Evolutionary conservation across 257 asterid species (phyloP), one percentile per base, ranked within the genome.

Genomic region (Primulina eburnea): DNA sequence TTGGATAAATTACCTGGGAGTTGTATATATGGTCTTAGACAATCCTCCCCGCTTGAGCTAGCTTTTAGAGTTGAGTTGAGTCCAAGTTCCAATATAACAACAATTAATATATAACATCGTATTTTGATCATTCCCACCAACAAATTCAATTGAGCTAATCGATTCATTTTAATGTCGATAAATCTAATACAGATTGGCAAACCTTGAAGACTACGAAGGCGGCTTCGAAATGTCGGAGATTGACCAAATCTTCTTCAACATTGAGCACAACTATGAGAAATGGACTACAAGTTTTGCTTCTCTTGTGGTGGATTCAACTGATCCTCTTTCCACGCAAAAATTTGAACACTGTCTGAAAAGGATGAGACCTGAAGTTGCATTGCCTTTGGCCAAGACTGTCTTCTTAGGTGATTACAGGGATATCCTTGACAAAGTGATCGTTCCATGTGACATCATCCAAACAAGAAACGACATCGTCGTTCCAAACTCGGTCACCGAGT

Each of bases 121-220:
- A 35, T 35, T 35, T 35, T 7, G 43, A 35, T 35, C 7, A 8
- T 7, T 8, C 43, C 2, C 12, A 35, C 11, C 43, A 35, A 60
- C 38, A 60, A 60, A 60, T 24, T 60, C 7, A 10, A 26, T 29
- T 60, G 33, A 26, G 37, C 16, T 16, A 16, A 8, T 61, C 12
- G 21, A 12, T 6, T 28, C 24, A 4, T 30, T 61, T 9, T 61
- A 2, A 4, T n/a, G 67, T n/a, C 20, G 24, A 63, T 33, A 35
- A 34, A 30, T 47, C 28, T 12, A 12, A 50, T 24, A 47, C 75
- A 91, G 97, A 78, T 64, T 79, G 12, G 7, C 77, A 62, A 92
- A 92, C 79, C 1, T 6, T n/a, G 93, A 84, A 24, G 93, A 75
- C 9, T 92, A 92, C 35, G 89, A 84, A 72, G 97, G 97, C 24